Percentiles rank a stretch among this genome's conserved stretches.
phyloP scores from a whole-genome alignment of 805 yeast species.

The Myxozyma melibiosi region DNA sequence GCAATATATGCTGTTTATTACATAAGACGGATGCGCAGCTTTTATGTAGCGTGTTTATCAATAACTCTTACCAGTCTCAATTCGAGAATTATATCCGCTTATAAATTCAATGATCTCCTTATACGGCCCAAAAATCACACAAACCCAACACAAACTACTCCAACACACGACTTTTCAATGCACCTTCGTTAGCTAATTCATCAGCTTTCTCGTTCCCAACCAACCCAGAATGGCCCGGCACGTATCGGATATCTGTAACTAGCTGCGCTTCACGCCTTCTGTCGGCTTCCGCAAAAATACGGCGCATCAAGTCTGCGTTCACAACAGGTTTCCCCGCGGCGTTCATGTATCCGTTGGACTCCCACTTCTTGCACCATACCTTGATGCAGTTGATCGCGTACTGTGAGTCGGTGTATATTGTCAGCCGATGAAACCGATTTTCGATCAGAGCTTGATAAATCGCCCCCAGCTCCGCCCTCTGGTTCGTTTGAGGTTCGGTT shows the following conservation, averaged over 20 bases:
- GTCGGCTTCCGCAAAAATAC: too few relatives aligned
- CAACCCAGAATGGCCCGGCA: conserved; percentile 69
- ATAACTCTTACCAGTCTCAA: too few relatives aligned
- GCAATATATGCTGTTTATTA: too few relatives aligned
- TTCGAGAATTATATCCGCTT: too few relatives aligned
- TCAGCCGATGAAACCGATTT: conserved; percentile 44
- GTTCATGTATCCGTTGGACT: conserved; percentile 55
- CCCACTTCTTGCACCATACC: conserved; percentile 63
- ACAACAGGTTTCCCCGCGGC: conserved; percentile 50
- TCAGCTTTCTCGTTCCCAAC: conserved; percentile 81
- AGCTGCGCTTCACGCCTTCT: too few relatives aligned
- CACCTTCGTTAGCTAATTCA: conserved; percentile 65
- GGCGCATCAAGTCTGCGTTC: conserved; percentile 55
- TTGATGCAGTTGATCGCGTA: conserved; percentile 42
- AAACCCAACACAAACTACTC: background rate
- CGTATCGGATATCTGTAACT: too few relatives aligned
- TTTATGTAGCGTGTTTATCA: too few relatives aligned
- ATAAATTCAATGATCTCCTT: too few relatives aligned
- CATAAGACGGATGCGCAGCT: too few relatives aligned
- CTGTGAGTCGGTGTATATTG: conserved; percentile 32
- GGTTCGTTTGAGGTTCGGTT: conserved; percentile 64
- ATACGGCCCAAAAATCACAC: too few relatives aligned
- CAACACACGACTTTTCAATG: conserved; percentile 8
- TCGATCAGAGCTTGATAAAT: conserved; percentile 55
- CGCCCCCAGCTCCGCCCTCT: conserved; percentile 78